Evolutionary conservation across 2,329 filamentous ascomycete genomes (phyloP).

Genomic region (Sporothrix inflata): DNA sequence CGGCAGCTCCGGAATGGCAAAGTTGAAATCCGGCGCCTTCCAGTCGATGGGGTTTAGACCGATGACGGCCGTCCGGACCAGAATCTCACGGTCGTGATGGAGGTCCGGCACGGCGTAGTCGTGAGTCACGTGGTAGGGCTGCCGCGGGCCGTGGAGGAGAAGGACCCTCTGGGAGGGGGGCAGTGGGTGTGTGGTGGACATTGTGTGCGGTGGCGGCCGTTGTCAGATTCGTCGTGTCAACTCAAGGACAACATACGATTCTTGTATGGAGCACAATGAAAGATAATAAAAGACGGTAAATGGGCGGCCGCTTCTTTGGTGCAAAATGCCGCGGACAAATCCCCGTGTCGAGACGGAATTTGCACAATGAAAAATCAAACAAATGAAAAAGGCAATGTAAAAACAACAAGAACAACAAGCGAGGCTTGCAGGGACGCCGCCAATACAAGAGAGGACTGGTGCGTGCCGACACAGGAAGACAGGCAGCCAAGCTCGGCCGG

Average conservation of each 20-base stretch:
- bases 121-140: slow-evolving; percentile 39
- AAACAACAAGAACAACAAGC: background rate
- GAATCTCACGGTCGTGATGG: slow-evolving; percentile 50
- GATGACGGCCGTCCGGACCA: slow-evolving; percentile 66
- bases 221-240: no score
- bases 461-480: background rate
- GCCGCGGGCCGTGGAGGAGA: slow-evolving; percentile 38
- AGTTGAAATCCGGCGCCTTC: slow-evolving; percentile 73
- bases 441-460: background rate
- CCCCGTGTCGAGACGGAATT: background rate
- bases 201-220: background rate
- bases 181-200: slow-evolving; percentile 22
- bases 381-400: background rate
- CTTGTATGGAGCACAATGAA: background rate
- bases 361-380: background rate
- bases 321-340: background rate
- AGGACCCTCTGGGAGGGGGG: slow-evolving; percentile 40
- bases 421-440: background rate
- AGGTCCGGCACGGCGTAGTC: slow-evolving; percentile 39
- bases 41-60: slow-evolving; percentile 78
- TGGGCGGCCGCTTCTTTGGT: no score
- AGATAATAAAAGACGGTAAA: no score
- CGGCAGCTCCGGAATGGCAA: slow-evolving; percentile 68
- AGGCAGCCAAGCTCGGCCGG: background rate
- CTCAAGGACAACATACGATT: background rate